Evolutionary conservation across 2,329 filamentous ascomycete genomes (phyloP), one percentile per base, ranked within the genome.

Genomic region (Calonectria honghensis): DNA sequence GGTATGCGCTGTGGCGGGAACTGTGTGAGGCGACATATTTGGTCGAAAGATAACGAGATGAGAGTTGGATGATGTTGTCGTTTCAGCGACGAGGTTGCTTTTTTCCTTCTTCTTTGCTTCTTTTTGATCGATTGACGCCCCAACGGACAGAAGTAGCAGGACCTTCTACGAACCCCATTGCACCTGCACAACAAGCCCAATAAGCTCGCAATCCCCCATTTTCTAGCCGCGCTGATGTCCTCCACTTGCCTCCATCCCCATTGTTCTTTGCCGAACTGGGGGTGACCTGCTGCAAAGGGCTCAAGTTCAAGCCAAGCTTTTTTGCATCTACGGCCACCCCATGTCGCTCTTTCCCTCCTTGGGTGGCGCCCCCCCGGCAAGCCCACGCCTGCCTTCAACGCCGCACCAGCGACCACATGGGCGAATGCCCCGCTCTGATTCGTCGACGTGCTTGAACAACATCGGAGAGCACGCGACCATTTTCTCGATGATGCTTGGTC

Each of bases 401-500:
- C 78, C 75, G 76, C 77, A 78, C 75, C 66, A 61, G 68, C 74
- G 79, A 82, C 81, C 84, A 85, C 84, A 85, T 85, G 84, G 82
- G 81, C 79, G 24, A 70, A 79, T 75, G 67, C 76, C 74, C 76
- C 73, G 72, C 76, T 74, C 80, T 85, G 81, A 86, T 86, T 86
- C 81, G 85, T 68, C 79, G 35, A 70, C 41, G 69, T 76, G 75
- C 79, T 73, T 73, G 75, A 75, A 77, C 81, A 85, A 84, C 85
- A 86, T 73, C 72, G 77, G 75, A 76, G 82, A 86, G 85, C 85
- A 86, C 85, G 85, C 85, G 85, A 86, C 85, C 84, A 84, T 83
- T 84, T 85, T 80, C 84, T 86, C 80, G 82, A 86, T 85, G 84
- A 84, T 86, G 85, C 85, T 86, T 86, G 85, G 85, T 85, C 84